A percentile compares a stretch with the other conserved stretches of the same genome.
These are phyloP conservation scores for Diaporthe sp. DNA, from an alignment of 2,329 filamentous ascomycete genomes.

Conservation along the genomic window DNA sequence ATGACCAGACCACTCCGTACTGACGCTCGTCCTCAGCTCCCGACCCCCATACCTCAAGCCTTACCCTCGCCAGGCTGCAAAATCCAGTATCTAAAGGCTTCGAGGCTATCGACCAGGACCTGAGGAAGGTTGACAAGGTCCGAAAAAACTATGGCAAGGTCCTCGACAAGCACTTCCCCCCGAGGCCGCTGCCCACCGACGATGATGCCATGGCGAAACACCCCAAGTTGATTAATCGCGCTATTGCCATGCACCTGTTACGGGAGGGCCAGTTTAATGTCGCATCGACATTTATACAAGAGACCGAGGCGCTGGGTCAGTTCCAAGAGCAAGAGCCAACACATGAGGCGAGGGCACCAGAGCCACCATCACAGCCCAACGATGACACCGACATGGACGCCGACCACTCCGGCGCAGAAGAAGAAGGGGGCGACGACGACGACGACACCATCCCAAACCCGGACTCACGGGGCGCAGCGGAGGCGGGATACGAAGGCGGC, in stretches of 20 bases:
- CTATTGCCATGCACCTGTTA: conserved; percentile 95
- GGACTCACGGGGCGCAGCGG: conserved; percentile 3
- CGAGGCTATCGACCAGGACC: conserved; percentile 82
- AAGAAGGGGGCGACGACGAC: conserved; percentile 27
- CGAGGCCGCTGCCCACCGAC: conserved; percentile 79
- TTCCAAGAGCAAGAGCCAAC: conserved; percentile 31
- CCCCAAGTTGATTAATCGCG: conserved; percentile 85
- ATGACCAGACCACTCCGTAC: conserved; percentile 10
- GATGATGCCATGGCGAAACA: conserved; percentile 85
- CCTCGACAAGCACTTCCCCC: conserved; percentile 75
- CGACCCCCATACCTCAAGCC: conserved; percentile 79
- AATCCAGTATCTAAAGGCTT: conserved; percentile 87
- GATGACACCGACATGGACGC: conserved; percentile 41
- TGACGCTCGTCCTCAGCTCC: conserved; percentile 49
- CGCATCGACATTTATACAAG: conserved; percentile 85
- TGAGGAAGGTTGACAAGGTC: conserved; percentile 86
- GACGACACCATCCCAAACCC: conserved; percentile 29
- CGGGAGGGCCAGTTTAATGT: conserved; percentile 95
- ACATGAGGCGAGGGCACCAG: background rate
- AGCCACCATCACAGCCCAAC: conserved; percentile 4
- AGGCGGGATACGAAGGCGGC: conserved; percentile 12
- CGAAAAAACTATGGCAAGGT: conserved; percentile 89
- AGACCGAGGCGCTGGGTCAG: conserved; percentile 63
- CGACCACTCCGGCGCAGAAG: conserved; percentile 30
- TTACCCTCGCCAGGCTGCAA: conserved; percentile 87